Base-by-base conservation (phyloP, 768 basidiomycete species). In the Kwoniella sp. region DNA sequence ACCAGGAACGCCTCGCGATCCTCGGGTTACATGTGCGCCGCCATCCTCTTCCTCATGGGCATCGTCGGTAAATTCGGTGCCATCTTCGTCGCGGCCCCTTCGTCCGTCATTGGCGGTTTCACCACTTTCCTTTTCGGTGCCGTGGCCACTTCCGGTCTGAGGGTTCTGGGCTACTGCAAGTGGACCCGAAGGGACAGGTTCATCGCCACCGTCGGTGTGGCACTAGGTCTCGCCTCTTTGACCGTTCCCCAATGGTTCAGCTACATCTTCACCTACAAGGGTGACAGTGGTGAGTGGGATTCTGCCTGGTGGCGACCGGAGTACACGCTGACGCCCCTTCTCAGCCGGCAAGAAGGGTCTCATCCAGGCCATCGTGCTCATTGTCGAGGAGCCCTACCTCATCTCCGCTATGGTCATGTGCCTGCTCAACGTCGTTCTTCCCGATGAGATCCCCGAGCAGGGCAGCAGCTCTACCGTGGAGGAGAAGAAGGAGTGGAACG, bases 261-360 rank as follows among this genome's bases (percentile, higher is more conserved):
- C 43, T 61, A 61, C 52, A 43, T 61, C 36, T 61, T 60, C 56
- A 61, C 59, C 20, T 59, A 62, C 46, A 62, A 40, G 20, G 57
- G 60, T 19, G 34, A 29, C 39, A 62, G 48, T 51, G 36, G 48
- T 50, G 38, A 50, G 47, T 47, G n/a, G 8, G 8, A 10, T 28
- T 31, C 17, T 20, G 19, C 31, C 9, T 32, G 32, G 10, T 33
- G 32, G n/a, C 32, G 32, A 9, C 10, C n/a, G 32, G 9, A n/a
- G n/a, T n/a, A 33, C 32, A 20, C 19, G n/a, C n/a, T n/a, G n/a
- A n/a, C n/a, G n/a, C n/a, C n/a, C n/a, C 33, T 46, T 23, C 20
- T 8, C 28, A 50, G 52, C 52, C 44, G 56, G 60, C 5, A 32
- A 52, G 17, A 48, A 54, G 12, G 59, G 59, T 57, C 39, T 60